Conservation (phyloP, 805 yeast genomes). For the Kodamaea kakaduensis region DNA sequence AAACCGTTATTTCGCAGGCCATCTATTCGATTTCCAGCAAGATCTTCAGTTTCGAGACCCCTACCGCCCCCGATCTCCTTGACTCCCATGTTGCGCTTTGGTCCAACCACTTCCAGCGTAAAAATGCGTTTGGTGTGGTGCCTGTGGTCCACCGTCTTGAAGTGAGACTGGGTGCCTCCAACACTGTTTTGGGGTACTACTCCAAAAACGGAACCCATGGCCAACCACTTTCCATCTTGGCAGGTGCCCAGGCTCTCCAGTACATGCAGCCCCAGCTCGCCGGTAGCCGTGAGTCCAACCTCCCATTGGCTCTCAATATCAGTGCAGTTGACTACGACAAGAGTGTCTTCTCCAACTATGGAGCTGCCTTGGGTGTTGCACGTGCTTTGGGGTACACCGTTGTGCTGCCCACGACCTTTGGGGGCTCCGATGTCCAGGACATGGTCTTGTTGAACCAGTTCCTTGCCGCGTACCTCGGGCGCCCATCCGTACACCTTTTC, state of each 20-base stretch:
- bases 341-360: constrained; percentile 60
- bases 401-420: constrained; percentile 55
- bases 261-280: constrained; percentile 61
- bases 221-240: constrained; percentile 45
- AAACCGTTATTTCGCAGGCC: constrained; percentile 51
- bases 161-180: constrained; percentile 81
- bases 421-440: constrained; percentile 60
- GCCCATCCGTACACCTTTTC: constrained; percentile 67
- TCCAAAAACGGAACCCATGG: constrained; percentile 28
- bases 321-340: constrained; percentile 74
- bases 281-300: constrained; percentile 16
- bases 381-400: constrained; percentile 62
- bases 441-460: constrained; percentile 61
- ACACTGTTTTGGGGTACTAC: constrained; percentile 70
- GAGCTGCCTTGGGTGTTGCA: constrained; percentile 58
- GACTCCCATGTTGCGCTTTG: constrained; percentile 60
- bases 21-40: constrained; percentile 48
- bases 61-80: constrained; percentile 56
- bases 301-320: constrained; percentile 67
- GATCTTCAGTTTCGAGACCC: constrained; percentile 67
- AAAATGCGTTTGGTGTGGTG: constrained; percentile 51
- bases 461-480: constrained; percentile 45
- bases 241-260: constrained; percentile 64
- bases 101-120: constrained; percentile 47
- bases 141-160: constrained; percentile 63